A percentile compares a stretch with the other conserved stretches of the same genome.
Evolutionary conservation across 176 grass and related monocot genomes (phyloP).

Genomic region (Zoysia pacifica): DNA sequence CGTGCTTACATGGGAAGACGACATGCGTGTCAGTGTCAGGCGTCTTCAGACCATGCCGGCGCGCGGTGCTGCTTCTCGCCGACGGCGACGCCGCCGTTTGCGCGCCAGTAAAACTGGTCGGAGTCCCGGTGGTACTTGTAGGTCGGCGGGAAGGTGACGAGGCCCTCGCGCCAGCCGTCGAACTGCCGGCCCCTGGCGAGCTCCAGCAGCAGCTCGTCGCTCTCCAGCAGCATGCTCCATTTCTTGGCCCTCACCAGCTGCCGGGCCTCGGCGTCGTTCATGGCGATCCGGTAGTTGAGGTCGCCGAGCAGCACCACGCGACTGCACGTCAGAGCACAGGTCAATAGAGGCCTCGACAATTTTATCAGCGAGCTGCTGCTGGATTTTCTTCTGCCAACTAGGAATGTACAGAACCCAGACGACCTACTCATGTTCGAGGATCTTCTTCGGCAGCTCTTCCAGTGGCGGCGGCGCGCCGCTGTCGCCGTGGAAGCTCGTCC

Average conservation of each 20-base stretch:
- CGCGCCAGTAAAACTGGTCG: constrained; percentile 57
- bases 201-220: constrained; percentile 73
- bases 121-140: constrained; percentile 76
- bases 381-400: not conserved
- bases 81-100: not conserved
- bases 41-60: constrained; percentile 61
- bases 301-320: constrained; percentile 70
- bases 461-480: not conserved
- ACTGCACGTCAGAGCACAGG: constrained; percentile 24
- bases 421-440: constrained; percentile 79
- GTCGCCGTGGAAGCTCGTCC: constrained; percentile 50
- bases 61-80: constrained; percentile 47
- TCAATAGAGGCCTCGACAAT: too few relatives aligned
- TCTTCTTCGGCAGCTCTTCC: constrained; percentile 52
- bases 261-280: constrained; percentile 49
- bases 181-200: constrained; percentile 48
- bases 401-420: not conserved
- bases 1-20: not conserved
- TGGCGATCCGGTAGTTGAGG: constrained; percentile 82
- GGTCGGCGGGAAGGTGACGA: constrained; percentile 71
- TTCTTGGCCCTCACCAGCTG: constrained; percentile 55
- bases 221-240: constrained; percentile 69
- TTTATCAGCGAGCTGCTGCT: too few relatives aligned
- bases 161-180: constrained; percentile 71
- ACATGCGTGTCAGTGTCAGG: not conserved